These are phyloP conservation scores for Paraphoma sp. DNA, from an alignment of 2,329 filamentous ascomycete genomes.

Conservation along the genomic window DNA sequence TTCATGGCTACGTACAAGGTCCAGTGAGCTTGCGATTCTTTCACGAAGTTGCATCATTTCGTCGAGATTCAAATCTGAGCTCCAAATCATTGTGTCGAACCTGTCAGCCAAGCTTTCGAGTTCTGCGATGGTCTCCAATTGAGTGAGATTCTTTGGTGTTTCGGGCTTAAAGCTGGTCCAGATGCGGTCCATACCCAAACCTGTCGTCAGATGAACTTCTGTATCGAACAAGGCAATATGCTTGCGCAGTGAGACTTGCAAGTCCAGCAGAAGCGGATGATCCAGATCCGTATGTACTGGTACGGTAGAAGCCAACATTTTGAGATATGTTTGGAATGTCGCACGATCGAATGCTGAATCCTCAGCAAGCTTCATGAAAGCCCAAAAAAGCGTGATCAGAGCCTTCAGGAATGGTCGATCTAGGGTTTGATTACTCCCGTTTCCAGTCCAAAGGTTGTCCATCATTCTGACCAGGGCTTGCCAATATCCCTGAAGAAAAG, in stretches of 20 bases:
- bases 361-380: conserved; percentile 54
- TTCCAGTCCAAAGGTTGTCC: conserved; percentile 17
- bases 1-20: conserved; percentile 37
- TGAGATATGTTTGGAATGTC: conserved; percentile 61
- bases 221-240: conserved; percentile 62
- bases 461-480: conserved; percentile 24
- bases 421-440: conserved; percentile 13
- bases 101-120: conserved; percentile 55
- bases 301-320: conserved; percentile 35
- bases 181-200: conserved; percentile 78
- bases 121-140: conserved; percentile 48
- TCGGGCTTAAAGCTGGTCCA: conserved; percentile 76
- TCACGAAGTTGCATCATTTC: conserved; percentile 46
- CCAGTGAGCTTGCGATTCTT: conserved; percentile 41
- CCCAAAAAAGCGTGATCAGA: conserved; percentile 53
- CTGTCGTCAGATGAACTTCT: conserved; percentile 75
- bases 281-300: conserved; percentile 7
- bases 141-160: conserved; percentile 51
- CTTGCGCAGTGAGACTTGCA: conserved; percentile 33
- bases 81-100: conserved; percentile 53
- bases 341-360: conserved; percentile 57
- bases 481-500: conserved; percentile 36
- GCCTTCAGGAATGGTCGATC: conserved; percentile 29
- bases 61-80: conserved; percentile 34
- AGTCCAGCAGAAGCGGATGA: conserved; percentile 26